Conservation (phyloP, 2,329 filamentous ascomycete species). For the Parastagonospora avenae region DNA sequence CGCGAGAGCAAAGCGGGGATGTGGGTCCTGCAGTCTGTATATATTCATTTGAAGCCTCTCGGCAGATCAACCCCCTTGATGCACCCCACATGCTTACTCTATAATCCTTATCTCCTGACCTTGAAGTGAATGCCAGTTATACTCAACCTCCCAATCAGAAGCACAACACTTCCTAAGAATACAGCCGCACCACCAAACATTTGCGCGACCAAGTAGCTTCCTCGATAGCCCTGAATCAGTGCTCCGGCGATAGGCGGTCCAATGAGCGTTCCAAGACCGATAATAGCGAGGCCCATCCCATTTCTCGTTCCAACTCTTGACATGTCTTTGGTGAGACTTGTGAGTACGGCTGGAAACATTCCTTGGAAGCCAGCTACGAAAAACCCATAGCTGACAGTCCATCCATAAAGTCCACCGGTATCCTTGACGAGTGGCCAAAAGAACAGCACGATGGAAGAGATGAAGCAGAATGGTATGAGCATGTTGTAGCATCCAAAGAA, state of each 20-base stretch:
- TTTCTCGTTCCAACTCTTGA: conserved; percentile 54
- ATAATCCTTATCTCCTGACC: conserved; percentile 25
- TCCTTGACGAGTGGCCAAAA: conserved; percentile 61
- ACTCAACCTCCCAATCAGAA: conserved; percentile 35
- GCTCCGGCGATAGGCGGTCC: conserved; percentile 56
- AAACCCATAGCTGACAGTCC: conserved; percentile 53
- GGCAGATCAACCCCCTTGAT: conserved; percentile 2
- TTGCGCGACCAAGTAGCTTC: conserved; percentile 52
- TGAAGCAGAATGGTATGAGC: conserved; percentile 57
- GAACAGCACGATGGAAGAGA: conserved; percentile 57
- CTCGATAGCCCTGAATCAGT: conserved; percentile 48
- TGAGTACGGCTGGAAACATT: conserved; percentile 51
- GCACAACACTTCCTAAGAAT: conserved; percentile 30
- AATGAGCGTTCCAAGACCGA: conserved; percentile 52
- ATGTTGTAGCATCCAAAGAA: conserved; percentile 61
- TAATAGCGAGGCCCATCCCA: conserved; percentile 55
- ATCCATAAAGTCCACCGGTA: conserved; percentile 48
- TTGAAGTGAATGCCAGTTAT: conserved; percentile 37
- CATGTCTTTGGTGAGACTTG: conserved; percentile 53
- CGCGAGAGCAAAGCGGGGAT: no score
- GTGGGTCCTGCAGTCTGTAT: neutral
- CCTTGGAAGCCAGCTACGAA: conserved; percentile 53
- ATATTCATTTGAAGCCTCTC: neutral
- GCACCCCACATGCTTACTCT: conserved; percentile 3
- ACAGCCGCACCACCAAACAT: conserved; percentile 46